Base-by-base conservation (phyloP, 768 basidiomycete genomes). In the Filobasidium floriforme region DNA sequence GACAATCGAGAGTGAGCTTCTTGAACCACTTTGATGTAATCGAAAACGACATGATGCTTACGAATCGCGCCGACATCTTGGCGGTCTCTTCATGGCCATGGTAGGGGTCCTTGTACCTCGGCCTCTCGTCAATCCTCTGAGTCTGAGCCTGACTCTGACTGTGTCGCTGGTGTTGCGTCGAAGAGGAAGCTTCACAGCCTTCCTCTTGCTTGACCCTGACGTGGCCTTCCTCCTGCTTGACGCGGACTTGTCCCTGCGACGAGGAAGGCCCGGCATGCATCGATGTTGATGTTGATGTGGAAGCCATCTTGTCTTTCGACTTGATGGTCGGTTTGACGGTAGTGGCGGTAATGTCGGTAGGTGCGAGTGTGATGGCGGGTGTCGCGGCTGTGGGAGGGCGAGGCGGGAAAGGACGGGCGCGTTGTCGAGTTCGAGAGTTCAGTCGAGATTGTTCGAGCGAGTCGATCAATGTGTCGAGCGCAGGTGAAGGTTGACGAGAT, bases 11-110 rank as follows among this genome's bases (percentile, higher is more conserved):
- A 41, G 32, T 3, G 7, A 32, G 41, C 26, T 19, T 28, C 43
- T 3, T 19, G 22, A 5, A n/a, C 44, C 41, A 49, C 14, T 32
- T n/a, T 51, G 7, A 44, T 24, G 49, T 29, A 66, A 41, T 2
- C 62, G 55, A 43, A 75, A 75, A 72, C 67, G 77, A 75, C 43
- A 19, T 10, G 46, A 5, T 12, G 46, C 46, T 49, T 22, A 49
- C 46, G 75, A 92, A 93, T 0, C 88, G 83, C 0, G 84, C 86
- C 61, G 87, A 86, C 55, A 90, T 79, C 22, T 84, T 84, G 0
- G 90, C 87, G 0, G 85, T 81, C 24, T 80, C 79, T 75, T 89
- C 89, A 76, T 92, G 88, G 44, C 92, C 90, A 66, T 89, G 88
- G 77, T 73, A 81, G 18, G 76, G 76, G 68, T 79, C 78, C n/a